phyloP scores from a whole-genome alignment of 2,329 filamentous ascomycete species.

The Exophiala phaeomuriformis region DNA sequence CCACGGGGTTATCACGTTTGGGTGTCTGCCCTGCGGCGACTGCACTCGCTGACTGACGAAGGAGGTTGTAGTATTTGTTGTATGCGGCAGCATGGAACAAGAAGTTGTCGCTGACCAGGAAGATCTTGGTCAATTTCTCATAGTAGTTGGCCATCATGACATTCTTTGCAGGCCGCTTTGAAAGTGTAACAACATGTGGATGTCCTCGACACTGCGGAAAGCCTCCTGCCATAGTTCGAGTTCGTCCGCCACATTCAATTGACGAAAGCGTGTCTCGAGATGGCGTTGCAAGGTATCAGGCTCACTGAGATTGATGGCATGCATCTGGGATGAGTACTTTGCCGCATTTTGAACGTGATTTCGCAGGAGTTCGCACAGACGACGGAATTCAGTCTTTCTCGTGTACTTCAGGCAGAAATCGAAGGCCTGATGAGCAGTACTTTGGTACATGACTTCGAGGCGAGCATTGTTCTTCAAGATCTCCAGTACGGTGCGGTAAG shows the following conservation, averaged over 20 bases:
- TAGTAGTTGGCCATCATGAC: slow-evolving; percentile 99
- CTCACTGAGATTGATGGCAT: slow-evolving; percentile 97
- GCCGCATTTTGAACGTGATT: slow-evolving; percentile 98
- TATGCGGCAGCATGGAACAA: slow-evolving; percentile 97
- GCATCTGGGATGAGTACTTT: slow-evolving; percentile 98
- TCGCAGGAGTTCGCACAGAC: slow-evolving; percentile 92
- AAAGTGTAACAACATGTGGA: slow-evolving; percentile 94
- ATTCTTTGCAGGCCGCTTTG: slow-evolving; percentile 97
- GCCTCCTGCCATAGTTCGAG: slow-evolving; percentile 98
- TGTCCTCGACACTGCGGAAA: slow-evolving; percentile 98
- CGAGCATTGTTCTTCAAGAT: slow-evolving; percentile 99
- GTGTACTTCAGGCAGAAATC: slow-evolving; percentile 98
- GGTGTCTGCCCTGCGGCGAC: slow-evolving; percentile 77
- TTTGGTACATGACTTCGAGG: slow-evolving; percentile 96
- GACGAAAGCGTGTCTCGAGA: slow-evolving; percentile 95
- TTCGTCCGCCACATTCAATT: slow-evolving; percentile 95
- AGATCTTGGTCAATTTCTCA: slow-evolving; percentile 97
- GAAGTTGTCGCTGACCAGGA: slow-evolving; percentile 98
- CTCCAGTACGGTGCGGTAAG: slow-evolving; percentile 94
- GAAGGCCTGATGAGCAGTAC: slow-evolving; percentile 95
- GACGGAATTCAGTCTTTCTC: slow-evolving; percentile 97
- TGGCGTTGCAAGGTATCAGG: slow-evolving; percentile 95
- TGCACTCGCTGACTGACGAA: slow-evolving; percentile 79
- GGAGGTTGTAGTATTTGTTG: slow-evolving; percentile 94
- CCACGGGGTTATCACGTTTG: slow-evolving; percentile 89